Conservation (phyloP, 2,329 filamentous ascomycete genomes). For the Calonectria ilicicola region DNA sequence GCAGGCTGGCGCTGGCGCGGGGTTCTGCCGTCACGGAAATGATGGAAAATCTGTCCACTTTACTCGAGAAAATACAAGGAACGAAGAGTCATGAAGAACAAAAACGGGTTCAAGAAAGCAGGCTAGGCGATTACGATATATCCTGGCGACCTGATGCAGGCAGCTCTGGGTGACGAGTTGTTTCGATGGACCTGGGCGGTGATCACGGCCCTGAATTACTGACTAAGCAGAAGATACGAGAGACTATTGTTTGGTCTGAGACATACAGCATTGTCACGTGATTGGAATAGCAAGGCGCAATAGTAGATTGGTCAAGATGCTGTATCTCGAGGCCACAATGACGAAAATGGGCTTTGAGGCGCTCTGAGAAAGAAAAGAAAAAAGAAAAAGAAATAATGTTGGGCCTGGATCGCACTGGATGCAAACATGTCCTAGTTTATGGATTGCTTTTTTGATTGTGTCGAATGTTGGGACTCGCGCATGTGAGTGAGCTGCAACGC, state of each 20-base stretch:
- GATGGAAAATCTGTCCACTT: not conserved
- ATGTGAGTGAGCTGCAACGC: not conserved
- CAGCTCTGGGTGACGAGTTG: constrained; percentile 41
- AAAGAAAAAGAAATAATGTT: not conserved
- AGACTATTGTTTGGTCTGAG: not conserved
- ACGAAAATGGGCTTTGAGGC: not conserved
- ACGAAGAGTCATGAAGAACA: not conserved
- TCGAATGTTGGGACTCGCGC: not conserved
- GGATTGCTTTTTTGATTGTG: not conserved
- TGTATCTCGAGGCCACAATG: not conserved
- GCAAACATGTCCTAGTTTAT: no score
- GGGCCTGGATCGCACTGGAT: not conserved
- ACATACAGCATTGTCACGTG: constrained; percentile 2
- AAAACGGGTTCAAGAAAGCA: not conserved
- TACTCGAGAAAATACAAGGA: constrained; percentile 1
- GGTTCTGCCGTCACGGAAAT: not conserved
- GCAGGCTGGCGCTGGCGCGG: constrained; percentile 7
- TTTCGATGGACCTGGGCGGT: constrained; percentile 28
- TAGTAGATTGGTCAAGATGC: not conserved
- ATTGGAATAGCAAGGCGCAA: not conserved
- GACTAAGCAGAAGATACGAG: constrained; percentile 37
- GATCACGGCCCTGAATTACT: constrained; percentile 32
- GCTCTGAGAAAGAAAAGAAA: not conserved
- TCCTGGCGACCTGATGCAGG: constrained; percentile 27
- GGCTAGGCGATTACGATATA: constrained; percentile 4